Base-by-base conservation (phyloP, 2,329 filamentous ascomycete species). In the Botrytis porri region DNA sequence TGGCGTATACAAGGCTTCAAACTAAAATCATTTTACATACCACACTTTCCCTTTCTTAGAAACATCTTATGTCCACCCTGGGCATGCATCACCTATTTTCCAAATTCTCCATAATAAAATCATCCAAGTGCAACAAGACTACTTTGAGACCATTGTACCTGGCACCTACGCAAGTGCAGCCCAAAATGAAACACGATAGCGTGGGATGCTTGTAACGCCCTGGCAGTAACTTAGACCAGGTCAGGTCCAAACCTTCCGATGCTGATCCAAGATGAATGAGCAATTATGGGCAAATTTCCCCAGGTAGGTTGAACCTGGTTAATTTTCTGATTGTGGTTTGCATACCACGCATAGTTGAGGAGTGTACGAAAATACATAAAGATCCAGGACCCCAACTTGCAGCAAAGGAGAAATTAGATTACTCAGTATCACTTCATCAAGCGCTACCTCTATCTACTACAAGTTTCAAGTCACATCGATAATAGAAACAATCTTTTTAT, bases 161-260 rank as follows among this genome's bases (percentile, higher is more conserved):
- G 63, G 51, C 35, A 57, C 48, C 65, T 67, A 67, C 65, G 65
- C 65, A 41, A 57, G 48, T 67, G 65, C 48, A 67, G 77, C 75
- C 76, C 66, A 76, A 75, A 78, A 78, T 79, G 78, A 80, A 80
- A 80, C 78, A 79, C 75, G 75, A 79, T 79, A 79, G 78, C 77
- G 78, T 79, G 78, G 78, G 73, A 76, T 75, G 73, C 78, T 75
- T 79, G 77, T 74, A 73, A 74, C 73, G 63, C 71, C 63, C 63
- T 69, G 70, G 63, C 62, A 71, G 73, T 74, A 39, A 63, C 69
- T 71, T 74, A 65, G 59, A 57, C 74, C 66, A 63, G 54, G 59
- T 69, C 72, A 67, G 65, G 65, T 57, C 35, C 48, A 67, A 59
- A 70, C 61, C 66, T 71, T 73, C 71, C 43, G 54, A 62, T 29